These are phyloP conservation scores for Saccharomycopsis schoenii DNA, from an alignment of 805 yeast species.

Conservation along the genomic window DNA sequence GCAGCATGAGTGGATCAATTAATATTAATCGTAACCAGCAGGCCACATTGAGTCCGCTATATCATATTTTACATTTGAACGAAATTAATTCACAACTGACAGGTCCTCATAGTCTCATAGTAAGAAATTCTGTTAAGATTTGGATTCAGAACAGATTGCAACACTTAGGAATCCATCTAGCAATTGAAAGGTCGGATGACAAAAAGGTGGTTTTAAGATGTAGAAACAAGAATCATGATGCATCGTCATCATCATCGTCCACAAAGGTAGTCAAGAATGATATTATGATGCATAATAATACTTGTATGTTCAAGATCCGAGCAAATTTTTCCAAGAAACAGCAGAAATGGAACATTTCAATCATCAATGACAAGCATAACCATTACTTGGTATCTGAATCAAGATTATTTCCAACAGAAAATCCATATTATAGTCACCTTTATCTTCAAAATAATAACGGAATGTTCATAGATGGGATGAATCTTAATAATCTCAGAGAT, in stretches of 20 bases:
- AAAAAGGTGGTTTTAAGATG: slow-evolving; percentile 27
- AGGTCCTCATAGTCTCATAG: slow-evolving; percentile 1
- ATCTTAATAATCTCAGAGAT: background rate
- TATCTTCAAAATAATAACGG: background rate
- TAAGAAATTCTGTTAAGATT: slow-evolving; percentile 12
- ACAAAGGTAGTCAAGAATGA: background rate
- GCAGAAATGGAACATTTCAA: slow-evolving; percentile 18
- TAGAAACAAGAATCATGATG: slow-evolving; percentile 6
- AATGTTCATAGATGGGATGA: background rate
- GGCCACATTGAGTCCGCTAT: slow-evolving; percentile 2
- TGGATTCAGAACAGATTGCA: slow-evolving; percentile 14
- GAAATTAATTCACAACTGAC: slow-evolving; percentile 11
- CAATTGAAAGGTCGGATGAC: slow-evolving; percentile 26
- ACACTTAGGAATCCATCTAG: slow-evolving; percentile 16
- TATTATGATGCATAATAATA: slow-evolving; percentile 1
- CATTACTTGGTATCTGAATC: slow-evolving; percentile 8
- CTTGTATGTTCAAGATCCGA: slow-evolving; percentile 16
- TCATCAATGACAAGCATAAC: slow-evolving; percentile 18
- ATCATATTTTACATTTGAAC: slow-evolving; percentile 12
- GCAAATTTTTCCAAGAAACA: slow-evolving; percentile 17
- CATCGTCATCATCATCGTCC: background rate
- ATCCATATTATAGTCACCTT: background rate
- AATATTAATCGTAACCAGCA: background rate
- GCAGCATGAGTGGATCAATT: background rate
- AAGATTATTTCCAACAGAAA: background rate